A percentile compares a stretch with the other conserved stretches of the same genome.
Conservation (phyloP, 495 filamentous ascomycete species). For the Polyplosphaeria fusca region DNA sequence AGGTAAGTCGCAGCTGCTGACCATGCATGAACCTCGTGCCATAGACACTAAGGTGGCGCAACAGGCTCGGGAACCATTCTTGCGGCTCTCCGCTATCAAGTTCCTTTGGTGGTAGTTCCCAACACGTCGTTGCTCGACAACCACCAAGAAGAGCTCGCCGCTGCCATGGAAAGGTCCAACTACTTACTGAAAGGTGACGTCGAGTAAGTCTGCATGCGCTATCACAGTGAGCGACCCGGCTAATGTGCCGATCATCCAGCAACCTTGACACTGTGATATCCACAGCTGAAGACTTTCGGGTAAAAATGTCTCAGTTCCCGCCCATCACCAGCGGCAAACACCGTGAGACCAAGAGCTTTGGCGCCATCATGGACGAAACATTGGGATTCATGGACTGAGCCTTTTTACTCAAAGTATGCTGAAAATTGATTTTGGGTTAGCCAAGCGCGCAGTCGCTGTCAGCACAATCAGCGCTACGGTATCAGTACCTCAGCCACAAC, state of each 20-base stretch:
- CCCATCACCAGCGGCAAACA: conserved; percentile 28
- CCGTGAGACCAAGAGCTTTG: conserved; percentile 26
- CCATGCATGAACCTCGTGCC: not conserved
- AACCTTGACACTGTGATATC: conserved; percentile 11
- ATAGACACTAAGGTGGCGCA: not conserved
- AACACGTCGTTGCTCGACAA: conserved; percentile 82
- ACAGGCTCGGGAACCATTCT: conserved; percentile 89
- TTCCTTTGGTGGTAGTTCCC: conserved; percentile 79
- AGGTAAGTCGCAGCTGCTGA: no score
- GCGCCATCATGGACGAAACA: conserved; percentile 27
- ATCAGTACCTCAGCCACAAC: no score
- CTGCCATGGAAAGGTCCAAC: conserved; percentile 63
- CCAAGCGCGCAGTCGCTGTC: no score
- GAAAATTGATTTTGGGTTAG: no score
- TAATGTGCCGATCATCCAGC: conserved; percentile 4
- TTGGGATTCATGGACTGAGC: conserved; percentile 26
- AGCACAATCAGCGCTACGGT: no score
- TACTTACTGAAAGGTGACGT: conserved; percentile 66
- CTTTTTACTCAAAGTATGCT: no score
- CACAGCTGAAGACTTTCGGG: conserved; percentile 9
- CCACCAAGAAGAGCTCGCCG: conserved; percentile 84
- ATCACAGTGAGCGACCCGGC: not conserved
- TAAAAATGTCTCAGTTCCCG: conserved; percentile 22
- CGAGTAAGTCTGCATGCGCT: conserved; percentile 48
- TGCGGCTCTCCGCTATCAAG: conserved; percentile 64